Evolutionary conservation across 208 protist species (phyloP), one percentile per base, ranked within the genome.

Genomic region (Leptomonas seymouri): DNA sequence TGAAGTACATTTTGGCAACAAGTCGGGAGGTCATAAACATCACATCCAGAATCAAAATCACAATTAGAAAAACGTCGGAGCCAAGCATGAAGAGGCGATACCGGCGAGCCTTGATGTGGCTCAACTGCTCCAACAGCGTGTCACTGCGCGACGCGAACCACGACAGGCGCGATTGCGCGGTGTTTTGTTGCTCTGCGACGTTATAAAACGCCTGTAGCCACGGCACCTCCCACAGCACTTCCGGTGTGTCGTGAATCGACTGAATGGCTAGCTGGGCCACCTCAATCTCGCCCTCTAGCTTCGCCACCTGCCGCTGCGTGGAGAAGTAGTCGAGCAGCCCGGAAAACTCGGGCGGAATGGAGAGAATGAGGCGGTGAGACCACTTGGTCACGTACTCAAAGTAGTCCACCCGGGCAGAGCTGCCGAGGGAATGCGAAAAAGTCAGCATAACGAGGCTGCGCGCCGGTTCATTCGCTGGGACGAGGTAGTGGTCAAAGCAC

Each of bases 401-500:
- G 74, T 90, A 90, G 57, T 93, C 84, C 14, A 89, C 76, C 27
- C 82, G 62, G 5, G 87, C 84, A 5, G 63, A 81, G 23, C 84
- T 71, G 18, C 81, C 80, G 15, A 93, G 72, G 15, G 77, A 85
- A 62, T 87, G 80, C 1, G 84, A 90, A 3, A 93, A 84, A 16
- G 84, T 84, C 6, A 93, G 63, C 87, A 93, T 93, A 31, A 93
- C 74, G 41, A 90, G 79, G 34, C 67, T 76, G 50, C 82, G 75
- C 8, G 74, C 50, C 23, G 84, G 76, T 18, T 79, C 72, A 5
- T 36, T 76, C 14, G 53, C 48, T 0, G 87, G 87, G 28, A 93
- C 73, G 27, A 88, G 74, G 61, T 89, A 93, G 56, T 93, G 87
- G 44, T 93, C 87, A 64, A 88, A 93, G 71, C 82, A 88, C 20